Evolutionary conservation across 805 yeast species (phyloP), one percentile per base, ranked within the genome.

Genomic region (Naumovozyma castellii): DNA sequence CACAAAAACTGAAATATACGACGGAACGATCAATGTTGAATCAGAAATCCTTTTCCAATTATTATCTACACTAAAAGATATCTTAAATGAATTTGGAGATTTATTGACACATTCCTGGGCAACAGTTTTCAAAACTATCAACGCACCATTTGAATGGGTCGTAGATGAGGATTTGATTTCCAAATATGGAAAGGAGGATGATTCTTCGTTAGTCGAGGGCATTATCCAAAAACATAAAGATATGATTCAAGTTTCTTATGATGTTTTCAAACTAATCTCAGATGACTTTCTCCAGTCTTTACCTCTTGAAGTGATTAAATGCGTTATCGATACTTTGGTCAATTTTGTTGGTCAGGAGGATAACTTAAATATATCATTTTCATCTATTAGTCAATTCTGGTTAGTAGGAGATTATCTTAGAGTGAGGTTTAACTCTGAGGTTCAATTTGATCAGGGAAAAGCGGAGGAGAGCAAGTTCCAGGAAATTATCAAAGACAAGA

Each of bases 301-400:
- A 9, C 95, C 97, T 0, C 59, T 71, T 27, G 63, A 66, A n/a
- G 80, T 80, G 40, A 67, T 84, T 29, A 73, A 71, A 42, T 67
- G 70, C 2, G 71, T 88, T 32, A 76, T 87, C 42, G 86, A 84
- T 46, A 76, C 88, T 1, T 65, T 90, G 29, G 73, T 71, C 50
- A 73, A 76, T 45, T 90, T 85, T 59, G 79, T 85, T 27, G 62
- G 70, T 2, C 97, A 92, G 52, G 63, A 59, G 1, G 68, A 66
- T 45, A 95, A 90, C 48, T 59, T 90, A 47, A 90, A 90, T 57
- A 84, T 86, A 16, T 84, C 97, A 0, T 87, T 90, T 56, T 84
- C 94, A 36, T 80, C 96, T 0, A 83, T 87, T 6, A 84, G 95
- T 49, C 83, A 87, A 48, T 88, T 87, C 53, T 90, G 97, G 97